Percentiles rank a stretch among this genome's conserved stretches.
Conservation (phyloP, 2,329 filamentous ascomycete genomes). For the Cryphonectria carpinicola region DNA sequence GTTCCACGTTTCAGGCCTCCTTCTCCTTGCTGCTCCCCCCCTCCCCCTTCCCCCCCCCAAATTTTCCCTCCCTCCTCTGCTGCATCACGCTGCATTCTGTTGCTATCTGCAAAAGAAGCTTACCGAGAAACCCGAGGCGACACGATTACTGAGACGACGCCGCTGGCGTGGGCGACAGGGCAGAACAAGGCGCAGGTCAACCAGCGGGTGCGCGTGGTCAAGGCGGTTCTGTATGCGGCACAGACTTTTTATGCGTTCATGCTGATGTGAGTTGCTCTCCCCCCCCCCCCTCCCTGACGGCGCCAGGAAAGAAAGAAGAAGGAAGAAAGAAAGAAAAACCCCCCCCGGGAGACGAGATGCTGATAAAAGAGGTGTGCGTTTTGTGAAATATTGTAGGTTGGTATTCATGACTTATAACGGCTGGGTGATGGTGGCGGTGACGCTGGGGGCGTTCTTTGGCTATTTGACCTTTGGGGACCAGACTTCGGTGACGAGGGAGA, state of each 20-base stretch:
- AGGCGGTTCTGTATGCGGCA: conserved; percentile 82
- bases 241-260: conserved; percentile 99
- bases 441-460: conserved; percentile 84
- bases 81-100: not conserved
- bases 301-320: not conserved
- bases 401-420: conserved; percentile 99
- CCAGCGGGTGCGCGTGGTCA: conserved; percentile 74
- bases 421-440: conserved; percentile 93
- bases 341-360: not conserved
- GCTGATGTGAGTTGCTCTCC: conserved; percentile 79
- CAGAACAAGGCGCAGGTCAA: conserved; percentile 65
- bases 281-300: not conserved
- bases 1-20: not conserved
- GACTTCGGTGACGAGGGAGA: conserved; percentile 76
- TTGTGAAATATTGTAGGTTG: conserved; percentile 62
- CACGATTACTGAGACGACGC: conserved; percentile 64
- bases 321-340: not conserved
- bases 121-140: conserved; percentile 33
- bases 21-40: not conserved
- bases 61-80: not conserved
- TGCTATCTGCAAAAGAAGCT: conserved; percentile 28
- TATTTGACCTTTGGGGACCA: conserved; percentile 79
- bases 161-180: conserved; percentile 69
- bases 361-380: not conserved
- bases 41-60: not conserved